Evolutionary conservation across 371 early-diverging fungal species (phyloP).

Genomic region (Scutellospora calospora): DNA sequence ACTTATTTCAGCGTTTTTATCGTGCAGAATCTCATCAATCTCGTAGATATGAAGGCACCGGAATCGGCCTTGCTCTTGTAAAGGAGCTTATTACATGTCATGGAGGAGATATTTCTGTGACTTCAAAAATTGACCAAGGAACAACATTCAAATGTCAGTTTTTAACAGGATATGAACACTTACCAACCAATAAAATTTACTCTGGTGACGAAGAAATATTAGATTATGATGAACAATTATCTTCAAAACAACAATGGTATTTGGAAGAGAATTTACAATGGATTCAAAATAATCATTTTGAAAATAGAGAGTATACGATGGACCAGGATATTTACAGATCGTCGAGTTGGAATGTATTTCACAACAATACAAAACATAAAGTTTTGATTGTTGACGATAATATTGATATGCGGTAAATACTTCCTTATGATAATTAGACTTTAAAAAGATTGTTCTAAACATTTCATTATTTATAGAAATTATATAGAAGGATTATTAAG

Average conservation of each 20-base stretch:
- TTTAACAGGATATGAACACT: slow-evolving; percentile 50
- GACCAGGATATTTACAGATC: neutral
- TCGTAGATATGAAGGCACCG: slow-evolving; percentile 58
- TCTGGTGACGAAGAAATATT: slow-evolving; percentile 18
- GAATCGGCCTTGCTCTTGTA: slow-evolving; percentile 56
- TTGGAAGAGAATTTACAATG: slow-evolving; percentile 35
- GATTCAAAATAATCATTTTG: neutral
- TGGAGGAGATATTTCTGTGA: slow-evolving; percentile 52
- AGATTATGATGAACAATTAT: slow-evolving; percentile 2
- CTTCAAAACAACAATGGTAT: no score
- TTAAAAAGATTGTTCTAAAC: no score
- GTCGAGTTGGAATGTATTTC: neutral
- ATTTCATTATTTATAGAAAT: neutral
- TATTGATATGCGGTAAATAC: slow-evolving; percentile 53
- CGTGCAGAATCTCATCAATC: slow-evolving; percentile 53
- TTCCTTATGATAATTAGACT: no score
- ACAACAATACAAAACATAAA: slow-evolving; percentile 20
- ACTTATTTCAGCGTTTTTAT: slow-evolving; percentile 57
- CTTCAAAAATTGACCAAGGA: slow-evolving; percentile 49
- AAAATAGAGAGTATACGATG: neutral
- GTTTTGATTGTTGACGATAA: slow-evolving; percentile 63
- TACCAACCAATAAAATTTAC: slow-evolving; percentile 27
- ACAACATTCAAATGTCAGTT: slow-evolving; percentile 51
- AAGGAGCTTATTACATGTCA: slow-evolving; percentile 57
- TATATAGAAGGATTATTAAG: slow-evolving; percentile 49